Conservation (phyloP, 805 yeast species). For the Cyberlindnera bimundalis region DNA sequence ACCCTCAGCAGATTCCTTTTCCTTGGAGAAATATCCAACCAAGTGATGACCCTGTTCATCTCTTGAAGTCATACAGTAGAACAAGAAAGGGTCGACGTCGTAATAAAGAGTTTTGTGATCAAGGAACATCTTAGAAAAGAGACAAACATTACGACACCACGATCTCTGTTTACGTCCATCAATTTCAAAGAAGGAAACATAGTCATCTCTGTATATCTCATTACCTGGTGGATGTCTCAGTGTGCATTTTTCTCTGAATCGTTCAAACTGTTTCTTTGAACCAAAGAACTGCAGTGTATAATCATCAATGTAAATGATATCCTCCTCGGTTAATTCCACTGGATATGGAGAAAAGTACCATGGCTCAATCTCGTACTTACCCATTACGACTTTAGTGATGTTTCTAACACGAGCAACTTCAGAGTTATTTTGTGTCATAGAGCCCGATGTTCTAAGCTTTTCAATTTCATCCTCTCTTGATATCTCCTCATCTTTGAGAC, state of each 20-base stretch:
- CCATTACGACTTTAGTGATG: conserved; percentile 72
- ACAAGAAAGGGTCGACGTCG: conserved; percentile 96
- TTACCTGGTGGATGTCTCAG: conserved; percentile 97
- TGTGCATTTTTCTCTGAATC: conserved; percentile 85
- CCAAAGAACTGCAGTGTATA: conserved; percentile 87
- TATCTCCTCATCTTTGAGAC: conserved; percentile 63
- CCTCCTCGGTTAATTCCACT: conserved; percentile 88
- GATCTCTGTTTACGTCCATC: conserved; percentile 96
- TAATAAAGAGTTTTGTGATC: conserved; percentile 96
- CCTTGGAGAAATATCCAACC: conserved; percentile 96
- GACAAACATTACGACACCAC: conserved; percentile 95
- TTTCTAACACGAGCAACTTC: conserved; percentile 92
- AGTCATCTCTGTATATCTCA: conserved; percentile 90
- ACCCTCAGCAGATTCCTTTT: conserved; percentile 91
- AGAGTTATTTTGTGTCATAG: conserved; percentile 86
- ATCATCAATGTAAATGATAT: conserved; percentile 85
- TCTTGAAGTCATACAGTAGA: conserved; percentile 90
- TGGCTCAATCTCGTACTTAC: conserved; percentile 91
- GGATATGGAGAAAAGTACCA: conserved; percentile 99
- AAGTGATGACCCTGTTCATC: conserved; percentile 92
- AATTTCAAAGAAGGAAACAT: conserved; percentile 92
- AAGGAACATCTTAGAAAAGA: conserved; percentile 82
- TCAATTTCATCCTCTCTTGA: conserved; percentile 91
- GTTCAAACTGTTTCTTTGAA: conserved; percentile 83
- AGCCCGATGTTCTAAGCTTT: conserved; percentile 89